Evolutionary conservation across 805 yeast species (phyloP).

Genomic region (Barnettozyma siamensis): DNA sequence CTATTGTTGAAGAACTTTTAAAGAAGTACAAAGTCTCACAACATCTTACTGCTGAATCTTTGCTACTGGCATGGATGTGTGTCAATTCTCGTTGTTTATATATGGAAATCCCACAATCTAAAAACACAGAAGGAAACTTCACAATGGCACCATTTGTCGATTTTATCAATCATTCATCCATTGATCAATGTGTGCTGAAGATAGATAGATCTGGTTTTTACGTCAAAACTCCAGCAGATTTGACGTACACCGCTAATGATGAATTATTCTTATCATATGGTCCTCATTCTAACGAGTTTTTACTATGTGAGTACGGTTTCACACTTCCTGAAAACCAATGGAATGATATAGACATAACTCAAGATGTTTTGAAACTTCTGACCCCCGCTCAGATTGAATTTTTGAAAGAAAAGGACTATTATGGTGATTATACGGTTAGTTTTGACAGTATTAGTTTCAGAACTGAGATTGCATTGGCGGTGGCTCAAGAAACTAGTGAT

Average conservation of each 20-base stretch:
- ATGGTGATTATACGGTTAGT: constrained; percentile 68
- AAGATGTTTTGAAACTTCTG: constrained; percentile 33
- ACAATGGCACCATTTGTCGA: constrained; percentile 92
- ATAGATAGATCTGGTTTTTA: constrained; percentile 45
- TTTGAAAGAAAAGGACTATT: constrained; percentile 50
- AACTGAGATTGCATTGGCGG: constrained; percentile 69
- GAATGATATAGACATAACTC: constrained; percentile 65
- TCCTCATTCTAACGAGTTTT: constrained; percentile 77
- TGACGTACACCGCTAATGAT: constrained; percentile 32
- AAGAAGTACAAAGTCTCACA: not conserved
- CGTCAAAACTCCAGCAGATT: constrained; percentile 34
- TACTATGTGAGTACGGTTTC: constrained; percentile 87
- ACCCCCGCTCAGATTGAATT: constrained; percentile 36
- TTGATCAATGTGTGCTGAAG: constrained; percentile 46
- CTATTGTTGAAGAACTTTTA: constrained; percentile 25
- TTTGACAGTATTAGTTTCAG: constrained; percentile 57
- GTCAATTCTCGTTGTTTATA: constrained; percentile 90
- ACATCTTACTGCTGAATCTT: constrained; percentile 19
- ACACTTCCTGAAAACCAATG: constrained; percentile 50
- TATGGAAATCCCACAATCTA: constrained; percentile 55
- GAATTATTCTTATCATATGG: constrained; percentile 80
- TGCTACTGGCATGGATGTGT: constrained; percentile 75
- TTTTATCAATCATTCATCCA: constrained; percentile 65
- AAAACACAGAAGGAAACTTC: constrained; percentile 55
- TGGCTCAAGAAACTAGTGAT: constrained; percentile 32